Conservation (phyloP, 2,329 filamentous ascomycete genomes). For the Botrytis porri region DNA sequence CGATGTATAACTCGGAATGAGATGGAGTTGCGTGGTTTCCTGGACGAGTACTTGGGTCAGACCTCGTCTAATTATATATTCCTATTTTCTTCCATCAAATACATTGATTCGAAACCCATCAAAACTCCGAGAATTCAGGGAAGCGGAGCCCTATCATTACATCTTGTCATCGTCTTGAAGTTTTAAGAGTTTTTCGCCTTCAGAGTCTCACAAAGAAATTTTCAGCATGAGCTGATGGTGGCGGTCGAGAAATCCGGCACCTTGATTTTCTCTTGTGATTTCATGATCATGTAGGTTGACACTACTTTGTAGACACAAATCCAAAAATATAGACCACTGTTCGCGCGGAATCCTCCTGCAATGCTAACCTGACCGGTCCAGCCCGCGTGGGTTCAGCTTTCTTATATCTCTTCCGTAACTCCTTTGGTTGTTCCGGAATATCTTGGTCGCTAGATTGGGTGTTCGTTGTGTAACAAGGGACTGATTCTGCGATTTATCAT, state of each 20-base stretch:
- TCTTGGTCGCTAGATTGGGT: background rate
- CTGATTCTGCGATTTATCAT: rapidly evolving
- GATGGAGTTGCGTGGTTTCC: background rate
- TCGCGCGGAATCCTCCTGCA: too few relatives aligned
- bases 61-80: background rate
- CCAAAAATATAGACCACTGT: background rate
- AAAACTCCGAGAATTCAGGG: background rate
- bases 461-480: background rate
- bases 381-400: background rate
- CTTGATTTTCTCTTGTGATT: background rate
- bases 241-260: background rate
- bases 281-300: background rate
- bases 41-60: background rate
- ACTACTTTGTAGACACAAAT: background rate
- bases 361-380: background rate
- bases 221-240: background rate
- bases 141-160: background rate
- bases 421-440: background rate
- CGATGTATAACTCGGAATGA: background rate
- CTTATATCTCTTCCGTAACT: background rate
- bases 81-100: background rate
- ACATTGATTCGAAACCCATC: background rate
- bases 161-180: background rate
- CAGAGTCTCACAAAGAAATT: background rate
- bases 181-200: background rate